These are phyloP conservation scores for Bacidia gigantensis DNA, from an alignment of 495 filamentous ascomycete species.

Conservation along the genomic window DNA sequence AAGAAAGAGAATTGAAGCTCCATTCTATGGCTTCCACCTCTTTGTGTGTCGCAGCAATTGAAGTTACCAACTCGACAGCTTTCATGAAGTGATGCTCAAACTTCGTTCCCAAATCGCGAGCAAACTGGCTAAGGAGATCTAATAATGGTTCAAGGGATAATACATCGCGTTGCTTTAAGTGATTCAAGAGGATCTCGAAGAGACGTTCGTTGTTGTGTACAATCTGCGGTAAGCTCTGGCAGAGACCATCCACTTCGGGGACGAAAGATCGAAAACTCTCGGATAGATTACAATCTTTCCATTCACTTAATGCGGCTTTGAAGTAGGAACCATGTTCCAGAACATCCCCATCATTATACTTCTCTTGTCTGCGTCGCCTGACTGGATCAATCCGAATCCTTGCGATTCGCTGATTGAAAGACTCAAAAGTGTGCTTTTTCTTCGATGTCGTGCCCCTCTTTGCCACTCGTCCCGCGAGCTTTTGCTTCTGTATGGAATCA, in stretches of 20 bases:
- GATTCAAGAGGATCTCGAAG: conserved; percentile 59
- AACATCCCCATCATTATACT: conserved; percentile 53
- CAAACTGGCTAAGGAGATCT: conserved; percentile 73
- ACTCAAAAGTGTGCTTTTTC: conserved; percentile 78
- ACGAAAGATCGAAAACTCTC: conserved; percentile 61
- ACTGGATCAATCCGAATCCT: conserved; percentile 90
- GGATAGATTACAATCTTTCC: conserved; percentile 81
- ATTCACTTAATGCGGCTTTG: conserved; percentile 65
- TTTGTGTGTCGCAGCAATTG: conserved; percentile 45
- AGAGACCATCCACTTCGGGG: conserved; percentile 57
- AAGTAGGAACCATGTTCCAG: conserved; percentile 62
- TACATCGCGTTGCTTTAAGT: conserved; percentile 62
- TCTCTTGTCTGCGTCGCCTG: conserved; percentile 67
- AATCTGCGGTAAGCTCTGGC: conserved; percentile 81
- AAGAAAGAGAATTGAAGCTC: conserved; percentile 89
- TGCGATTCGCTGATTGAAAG: conserved; percentile 82
- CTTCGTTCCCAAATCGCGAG: conserved; percentile 72
- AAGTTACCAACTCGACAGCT: conserved; percentile 52
- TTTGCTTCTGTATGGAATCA: background rate
- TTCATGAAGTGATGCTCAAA: conserved; percentile 79
- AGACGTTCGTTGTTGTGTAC: conserved; percentile 77
- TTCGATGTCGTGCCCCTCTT: conserved; percentile 57
- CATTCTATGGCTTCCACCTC: conserved; percentile 81
- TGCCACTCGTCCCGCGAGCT: conserved; percentile 36
- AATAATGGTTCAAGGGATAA: conserved; percentile 74